Evolutionary conservation across 2,329 filamentous ascomycete genomes (phyloP), one percentile per base, ranked within the genome.

Genomic region (Arthroderma sp.): DNA sequence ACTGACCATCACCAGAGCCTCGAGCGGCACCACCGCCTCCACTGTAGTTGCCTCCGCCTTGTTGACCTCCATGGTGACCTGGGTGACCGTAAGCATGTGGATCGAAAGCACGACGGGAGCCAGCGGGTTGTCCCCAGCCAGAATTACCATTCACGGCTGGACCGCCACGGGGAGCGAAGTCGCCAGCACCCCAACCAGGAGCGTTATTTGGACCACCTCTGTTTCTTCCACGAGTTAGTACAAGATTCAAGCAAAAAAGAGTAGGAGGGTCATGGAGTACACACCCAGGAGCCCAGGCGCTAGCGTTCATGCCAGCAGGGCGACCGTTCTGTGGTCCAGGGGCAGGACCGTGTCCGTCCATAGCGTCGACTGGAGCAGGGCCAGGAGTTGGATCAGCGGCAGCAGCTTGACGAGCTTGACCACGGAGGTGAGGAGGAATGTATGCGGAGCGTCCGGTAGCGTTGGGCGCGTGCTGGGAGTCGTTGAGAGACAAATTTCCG

Each of bases 1-100:
- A 98, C 77, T 89, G 85, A 68, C 93, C 93, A 69, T 97, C 93
- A 68, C 93, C 93, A 71, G 90, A 94, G 67, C 91, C 90, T 67
- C 87, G 84, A 67, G 84, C 79, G 68, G 79, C 66, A 60, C 79
- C 65, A 51, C 64, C 58, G 59, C 65, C 66, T 54, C 66, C 61
- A 54, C 59, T 58, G 55, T 58, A 35, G 17, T 21, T 51, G 9
- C 63, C 60, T 59, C 76, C 74, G 61, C 77, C 77, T 59, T 79
- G 78, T 63, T 76, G 77, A 33, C 47, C 47, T 13, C 35, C 35
- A 28, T 54, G 49, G 17, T 33, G 51, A 59, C 79, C 76, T 68
- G 78, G 77, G 69, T 79, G 77, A 68, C 81, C 81, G 72, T 84
- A 84, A 69, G 77, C 80, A 74, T 78, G 77, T 63, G 80, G 76